Evolutionary conservation across 805 yeast genomes (phyloP).

Genomic region (Ogataea allantospora): DNA sequence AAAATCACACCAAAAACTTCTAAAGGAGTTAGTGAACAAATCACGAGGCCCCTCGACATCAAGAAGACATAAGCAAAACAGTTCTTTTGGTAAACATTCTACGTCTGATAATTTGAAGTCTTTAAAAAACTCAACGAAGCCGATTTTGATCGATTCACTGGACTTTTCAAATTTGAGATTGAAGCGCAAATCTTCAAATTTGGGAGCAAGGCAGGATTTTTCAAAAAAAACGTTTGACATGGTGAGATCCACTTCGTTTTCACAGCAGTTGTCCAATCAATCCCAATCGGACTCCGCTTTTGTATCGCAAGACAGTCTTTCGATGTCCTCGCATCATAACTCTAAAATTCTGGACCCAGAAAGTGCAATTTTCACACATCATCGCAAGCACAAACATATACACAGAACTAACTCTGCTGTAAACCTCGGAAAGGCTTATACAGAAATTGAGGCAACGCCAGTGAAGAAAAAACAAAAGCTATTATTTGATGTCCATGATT

Average conservation of each 20-base stretch:
- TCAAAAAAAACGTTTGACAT: constrained; percentile 35
- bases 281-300: constrained; percentile 11
- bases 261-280: constrained; percentile 5
- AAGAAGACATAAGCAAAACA: constrained; percentile 8
- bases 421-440: background rate
- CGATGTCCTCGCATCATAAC: constrained; percentile 1
- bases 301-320: constrained; percentile 16
- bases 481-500: background rate
- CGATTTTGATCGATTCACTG: constrained; percentile 2
- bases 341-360: background rate
- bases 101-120: background rate
- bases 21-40: constrained; percentile 29
- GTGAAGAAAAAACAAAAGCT: constrained; percentile 15
- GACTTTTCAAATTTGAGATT: constrained; percentile 21
- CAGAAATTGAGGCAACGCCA: constrained; percentile 34
- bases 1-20: constrained; percentile 24
- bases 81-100: background rate
- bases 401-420: background rate
- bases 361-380: constrained; percentile 1
- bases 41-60: constrained; percentile 31
- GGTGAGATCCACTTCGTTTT: constrained; percentile 27
- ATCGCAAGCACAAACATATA: background rate
- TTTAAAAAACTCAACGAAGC: constrained; percentile 7
- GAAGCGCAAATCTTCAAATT: constrained; percentile 26
- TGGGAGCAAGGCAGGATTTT: constrained; percentile 21